Evolutionary conservation across 108 stramenopile species (phyloP).

Genomic region (Fragilariopsis cylindrus): DNA sequence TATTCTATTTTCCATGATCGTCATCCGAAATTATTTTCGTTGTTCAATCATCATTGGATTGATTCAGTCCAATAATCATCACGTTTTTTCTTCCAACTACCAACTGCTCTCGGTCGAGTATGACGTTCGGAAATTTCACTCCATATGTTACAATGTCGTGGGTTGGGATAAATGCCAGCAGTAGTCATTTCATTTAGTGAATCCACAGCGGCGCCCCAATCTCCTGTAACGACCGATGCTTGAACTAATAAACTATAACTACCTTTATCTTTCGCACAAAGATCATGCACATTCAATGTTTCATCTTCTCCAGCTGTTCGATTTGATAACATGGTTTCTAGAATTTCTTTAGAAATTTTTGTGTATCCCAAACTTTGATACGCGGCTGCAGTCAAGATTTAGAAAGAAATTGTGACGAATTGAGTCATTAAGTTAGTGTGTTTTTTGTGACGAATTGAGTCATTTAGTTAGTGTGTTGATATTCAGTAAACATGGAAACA

Average conservation of each 20-base stretch:
- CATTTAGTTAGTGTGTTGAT: no score
- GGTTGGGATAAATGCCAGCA: conserved; percentile 69
- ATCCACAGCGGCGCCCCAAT: conserved; percentile 67
- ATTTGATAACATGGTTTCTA: conserved; percentile 56
- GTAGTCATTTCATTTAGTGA: conserved; percentile 70
- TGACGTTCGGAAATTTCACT: conserved; percentile 64
- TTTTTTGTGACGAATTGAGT: no score
- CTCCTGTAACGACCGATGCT: conserved; percentile 60
- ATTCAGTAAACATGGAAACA: background rate
- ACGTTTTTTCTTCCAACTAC: conserved; percentile 72
- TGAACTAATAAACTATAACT: conserved; percentile 75
- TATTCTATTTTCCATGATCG: no score
- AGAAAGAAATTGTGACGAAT: no score
- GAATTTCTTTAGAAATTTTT: conserved; percentile 43
- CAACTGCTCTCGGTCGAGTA: conserved; percentile 43
- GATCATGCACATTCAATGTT: conserved; percentile 49
- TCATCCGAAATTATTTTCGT: background rate
- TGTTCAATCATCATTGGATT: background rate
- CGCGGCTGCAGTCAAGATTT: conserved; percentile 22
- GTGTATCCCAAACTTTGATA: conserved; percentile 59
- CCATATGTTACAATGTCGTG: conserved; percentile 72
- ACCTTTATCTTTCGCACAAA: conserved; percentile 69
- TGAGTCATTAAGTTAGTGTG: no score
- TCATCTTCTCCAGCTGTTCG: conserved; percentile 51
- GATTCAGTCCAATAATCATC: conserved; percentile 56